phyloP scores from a whole-genome alignment of 768 basidiomycete species.

The Lentinula detonsa region DNA sequence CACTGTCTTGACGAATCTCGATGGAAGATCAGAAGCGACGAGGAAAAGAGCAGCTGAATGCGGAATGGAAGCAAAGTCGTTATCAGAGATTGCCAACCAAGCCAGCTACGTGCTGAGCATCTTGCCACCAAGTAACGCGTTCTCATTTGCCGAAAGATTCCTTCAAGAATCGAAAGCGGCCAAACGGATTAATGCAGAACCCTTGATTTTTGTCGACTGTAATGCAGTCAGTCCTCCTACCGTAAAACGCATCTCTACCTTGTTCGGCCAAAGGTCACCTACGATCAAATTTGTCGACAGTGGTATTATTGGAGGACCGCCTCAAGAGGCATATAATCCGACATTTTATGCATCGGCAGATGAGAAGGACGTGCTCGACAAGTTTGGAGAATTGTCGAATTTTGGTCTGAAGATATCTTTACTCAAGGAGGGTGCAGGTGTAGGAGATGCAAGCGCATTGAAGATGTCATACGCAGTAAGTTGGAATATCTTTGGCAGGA shows the following conservation, averaged over 20 bases:
- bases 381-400: constrained; percentile 32
- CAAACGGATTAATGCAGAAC: constrained; percentile 5
- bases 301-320: constrained; percentile 52
- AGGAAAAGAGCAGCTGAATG: constrained; percentile 42
- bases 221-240: constrained; percentile 54
- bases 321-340: constrained; percentile 40
- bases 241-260: constrained; percentile 36
- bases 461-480: constrained; percentile 62
- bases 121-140: constrained; percentile 50
- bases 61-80: constrained; percentile 37
- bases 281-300: constrained; percentile 46
- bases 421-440: constrained; percentile 38
- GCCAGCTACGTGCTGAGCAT: constrained; percentile 50
- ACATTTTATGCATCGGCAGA: constrained; percentile 48
- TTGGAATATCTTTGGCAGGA: background rate
- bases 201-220: constrained; percentile 44
- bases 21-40: constrained; percentile 46
- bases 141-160: constrained; percentile 35
- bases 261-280: constrained; percentile 28
- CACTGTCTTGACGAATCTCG: constrained; percentile 49
- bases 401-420: constrained; percentile 41
- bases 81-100: constrained; percentile 23
- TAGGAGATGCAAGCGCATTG: constrained; percentile 55
- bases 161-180: constrained; percentile 19
- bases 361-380: constrained; percentile 23